phyloP scores from a whole-genome alignment of 768 basidiomycete species.

The Termitomyces titanicus region DNA sequence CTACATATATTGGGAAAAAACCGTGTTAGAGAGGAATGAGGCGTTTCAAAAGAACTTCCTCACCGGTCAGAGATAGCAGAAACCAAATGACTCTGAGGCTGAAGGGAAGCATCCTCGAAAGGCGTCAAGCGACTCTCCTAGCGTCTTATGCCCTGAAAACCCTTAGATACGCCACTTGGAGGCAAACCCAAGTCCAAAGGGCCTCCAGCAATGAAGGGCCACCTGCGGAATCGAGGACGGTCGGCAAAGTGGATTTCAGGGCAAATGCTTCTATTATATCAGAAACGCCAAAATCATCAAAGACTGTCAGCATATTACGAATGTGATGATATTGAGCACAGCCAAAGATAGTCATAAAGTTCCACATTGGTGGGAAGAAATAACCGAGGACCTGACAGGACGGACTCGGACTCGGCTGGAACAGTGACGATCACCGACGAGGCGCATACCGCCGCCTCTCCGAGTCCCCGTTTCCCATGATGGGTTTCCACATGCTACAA shows the following conservation, averaged over 20 bases:
- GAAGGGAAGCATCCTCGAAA: constrained; percentile 56
- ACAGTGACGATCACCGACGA: too few relatives aligned
- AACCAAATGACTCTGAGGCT: constrained; percentile 58
- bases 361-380: background rate
- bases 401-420: too few relatives aligned
- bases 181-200: background rate
- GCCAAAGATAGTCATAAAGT: background rate
- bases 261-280: background rate
- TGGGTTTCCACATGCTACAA: too few relatives aligned
- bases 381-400: background rate
- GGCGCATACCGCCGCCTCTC: too few relatives aligned
- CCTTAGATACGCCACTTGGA: background rate
- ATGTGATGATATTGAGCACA: background rate
- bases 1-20: constrained; percentile 32
- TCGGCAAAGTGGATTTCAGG: background rate
- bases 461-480: too few relatives aligned
- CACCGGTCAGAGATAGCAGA: constrained; percentile 52
- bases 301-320: background rate
- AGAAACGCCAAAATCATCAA: constrained; percentile 2
- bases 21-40: background rate
- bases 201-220: background rate
- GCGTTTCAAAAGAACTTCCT: constrained; percentile 5
- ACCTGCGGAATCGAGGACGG: background rate
- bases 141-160: background rate
- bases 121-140: background rate